Base-by-base conservation (phyloP, 2,329 filamentous ascomycete species). In the Microcyclosporella mali region DNA sequence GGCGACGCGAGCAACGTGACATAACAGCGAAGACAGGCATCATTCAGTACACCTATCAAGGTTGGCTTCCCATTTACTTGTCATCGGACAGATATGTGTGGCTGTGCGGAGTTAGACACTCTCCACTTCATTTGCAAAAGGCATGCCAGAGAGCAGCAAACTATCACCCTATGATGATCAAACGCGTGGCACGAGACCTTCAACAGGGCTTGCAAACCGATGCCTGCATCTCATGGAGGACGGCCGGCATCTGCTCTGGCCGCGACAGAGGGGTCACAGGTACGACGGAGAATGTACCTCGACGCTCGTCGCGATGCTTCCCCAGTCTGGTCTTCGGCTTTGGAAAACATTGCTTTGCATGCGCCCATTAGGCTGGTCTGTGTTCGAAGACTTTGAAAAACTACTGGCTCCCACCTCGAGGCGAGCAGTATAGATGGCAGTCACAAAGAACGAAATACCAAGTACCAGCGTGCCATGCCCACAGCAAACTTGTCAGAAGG, bases 181-280 rank as follows among this genome's bases (percentile, higher is more conserved):
- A 25, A 40, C 16, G 37, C 37, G 37, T 47, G 41, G 41, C 45
- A 48, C 45, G 41, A 42, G 41, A 37, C 41, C 45, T 40, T 25
- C 37, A 41, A 39, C 32, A 33, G 37, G 44, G 28, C 28, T 14
- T 33, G 27, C 16, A 40, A 32, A 17, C 25, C 10, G 37, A 40
- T 27, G 28, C 27, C 34, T 41, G 40, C 40, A 36, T 28, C 18
- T 35, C 21, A 33, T 25, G 32, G 16, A 18, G 37, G 6, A 40
- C 28, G 16, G 15, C 28, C 38, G 19, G 28, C 14, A n/a, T 9
- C 35, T 33, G 17, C 38, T 18, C 29, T 27, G 38, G 28, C 21
- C 6, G 12, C 30, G 21, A 25, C 21, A 25, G 21, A 42, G 33
- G 40, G 33, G 40, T n/a, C 33, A 30, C 15, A 18, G 36, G 31